A percentile compares a stretch with the other conserved stretches of the same genome.
Conservation (phyloP, 768 basidiomycete species). For the Psilocybe cyanescens region DNA sequence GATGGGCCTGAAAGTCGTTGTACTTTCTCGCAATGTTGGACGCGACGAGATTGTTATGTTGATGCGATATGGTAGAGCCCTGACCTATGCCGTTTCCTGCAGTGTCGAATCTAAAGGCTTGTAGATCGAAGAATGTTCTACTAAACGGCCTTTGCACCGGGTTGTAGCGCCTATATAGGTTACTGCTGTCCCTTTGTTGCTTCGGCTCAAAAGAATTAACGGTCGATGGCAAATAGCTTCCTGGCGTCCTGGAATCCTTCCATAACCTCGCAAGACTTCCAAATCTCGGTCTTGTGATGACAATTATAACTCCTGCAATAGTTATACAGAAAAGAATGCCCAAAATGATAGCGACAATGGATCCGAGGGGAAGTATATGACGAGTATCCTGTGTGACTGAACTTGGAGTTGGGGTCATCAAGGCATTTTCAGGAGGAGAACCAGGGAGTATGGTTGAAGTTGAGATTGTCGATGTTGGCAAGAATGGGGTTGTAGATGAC, state of each 20-base stretch:
- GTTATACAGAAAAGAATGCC: conserved; percentile 12
- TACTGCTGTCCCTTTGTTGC: neutral
- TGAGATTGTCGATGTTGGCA: neutral
- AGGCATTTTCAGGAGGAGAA: neutral
- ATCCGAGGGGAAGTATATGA: conserved; percentile 4
- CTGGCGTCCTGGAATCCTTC: neutral
- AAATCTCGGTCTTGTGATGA: conserved; percentile 7
- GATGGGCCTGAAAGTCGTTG: neutral
- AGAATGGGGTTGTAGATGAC: neutral
- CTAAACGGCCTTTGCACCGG: neutral
- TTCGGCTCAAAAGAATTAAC: conserved; percentile 8
- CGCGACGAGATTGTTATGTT: neutral
- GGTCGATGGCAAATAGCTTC: neutral
- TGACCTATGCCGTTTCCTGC: neutral
- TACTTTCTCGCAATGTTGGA: neutral
- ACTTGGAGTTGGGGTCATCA: neutral
- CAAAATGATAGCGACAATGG: conserved; percentile 12
- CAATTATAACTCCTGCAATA: conserved; percentile 2
- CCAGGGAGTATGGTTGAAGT: neutral
- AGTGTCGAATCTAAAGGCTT: neutral
- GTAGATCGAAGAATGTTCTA: neutral
- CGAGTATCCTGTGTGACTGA: neutral
- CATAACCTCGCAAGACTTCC: conserved; percentile 5
- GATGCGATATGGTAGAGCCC: neutral
- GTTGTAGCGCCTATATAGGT: neutral